Evolutionary conservation across 805 yeast species (phyloP), one percentile per base, ranked within the genome.

Genomic region (Nakazawaea wickerhamii): DNA sequence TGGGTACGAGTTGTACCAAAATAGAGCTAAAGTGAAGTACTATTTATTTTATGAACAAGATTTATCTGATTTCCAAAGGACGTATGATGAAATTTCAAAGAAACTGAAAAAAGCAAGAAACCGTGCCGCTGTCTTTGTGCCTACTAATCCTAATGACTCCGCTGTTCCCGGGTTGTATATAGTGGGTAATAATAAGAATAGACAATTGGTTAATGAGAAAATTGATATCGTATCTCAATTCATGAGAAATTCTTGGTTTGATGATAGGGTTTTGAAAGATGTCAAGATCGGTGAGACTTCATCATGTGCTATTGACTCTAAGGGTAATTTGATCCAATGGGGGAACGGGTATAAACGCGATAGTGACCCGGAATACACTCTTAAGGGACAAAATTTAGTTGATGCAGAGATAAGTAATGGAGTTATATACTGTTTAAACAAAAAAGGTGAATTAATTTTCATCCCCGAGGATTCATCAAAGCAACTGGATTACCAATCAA

Each of bases 271-370:
- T 13, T 59, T 87, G 23, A 67, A 71, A 36, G 82, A 78, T 53
- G 76, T 90, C 4, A 64, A 68, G 17, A 55, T 87, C 2, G 65
- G 70, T 19, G 69, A 68, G 4, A 59, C 61, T 11, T 64, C 76
- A 6, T 79, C 74, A 22, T 62, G 71, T 4, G 88, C 88, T 0
- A 74, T 87, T 14, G 75, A 80, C 47, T 68, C 70, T 1, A 73
- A 72, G 13, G 98, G 97, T 15, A 75, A 83, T 53, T 68, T 88
- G 25, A 79, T 77, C 43, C 84, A 83, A 55, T 87, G 90, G 85
- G 78, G 79, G n/a, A 53, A 59, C 22, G 73, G 70, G 0, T 55
- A 54, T 41, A 54, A 60, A 33, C 45, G 50, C 13, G 58, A 65
- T 14, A 44, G 54, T 4, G 49, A 48, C 1, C 71, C 73, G 3